Conservation (phyloP, 176 grass and related monocot genomes). For the Coix lacrymajobi region DNA sequence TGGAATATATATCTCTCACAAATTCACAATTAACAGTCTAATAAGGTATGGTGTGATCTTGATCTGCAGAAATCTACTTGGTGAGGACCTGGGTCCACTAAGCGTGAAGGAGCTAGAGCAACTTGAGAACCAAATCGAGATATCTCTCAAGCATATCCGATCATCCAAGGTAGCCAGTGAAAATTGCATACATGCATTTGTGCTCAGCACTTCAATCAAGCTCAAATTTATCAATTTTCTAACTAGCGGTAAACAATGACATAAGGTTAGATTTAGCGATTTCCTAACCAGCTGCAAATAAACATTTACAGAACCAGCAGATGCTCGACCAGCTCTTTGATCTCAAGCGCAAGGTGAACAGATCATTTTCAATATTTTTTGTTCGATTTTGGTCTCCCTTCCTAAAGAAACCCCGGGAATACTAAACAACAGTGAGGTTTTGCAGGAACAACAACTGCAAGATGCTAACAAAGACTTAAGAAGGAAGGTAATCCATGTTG, state of each 20-base stretch:
- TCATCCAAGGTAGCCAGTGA: slow-evolving; percentile 49
- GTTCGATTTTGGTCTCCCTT: background rate
- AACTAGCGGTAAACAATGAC: background rate
- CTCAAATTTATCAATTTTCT: background rate
- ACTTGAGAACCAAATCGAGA: slow-evolving; percentile 82
- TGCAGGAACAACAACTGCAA: slow-evolving; percentile 73
- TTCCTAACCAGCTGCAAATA: slow-evolving; percentile 1
- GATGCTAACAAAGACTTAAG: slow-evolving; percentile 71
- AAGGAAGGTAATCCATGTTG: slow-evolving; percentile 53
- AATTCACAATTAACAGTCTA: background rate
- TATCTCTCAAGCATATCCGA: slow-evolving; percentile 74
- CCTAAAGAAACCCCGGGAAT: background rate
- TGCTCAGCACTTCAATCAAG: background rate
- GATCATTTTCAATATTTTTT: background rate
- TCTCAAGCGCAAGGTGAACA: slow-evolving; percentile 67
- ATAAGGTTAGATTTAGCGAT: background rate
- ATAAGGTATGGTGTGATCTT: background rate
- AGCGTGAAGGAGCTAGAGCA: slow-evolving; percentile 67
- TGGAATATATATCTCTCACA: background rate
- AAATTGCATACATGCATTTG: slow-evolving; percentile 2
- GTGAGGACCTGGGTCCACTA: slow-evolving; percentile 75
- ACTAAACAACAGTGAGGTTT: background rate
- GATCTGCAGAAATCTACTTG: slow-evolving; percentile 71
- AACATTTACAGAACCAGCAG: slow-evolving; percentile 54
- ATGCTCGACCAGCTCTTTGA: slow-evolving; percentile 76